phyloP scores from a whole-genome alignment of 2,329 filamentous ascomycete genomes.

The Didymella lethalis region DNA sequence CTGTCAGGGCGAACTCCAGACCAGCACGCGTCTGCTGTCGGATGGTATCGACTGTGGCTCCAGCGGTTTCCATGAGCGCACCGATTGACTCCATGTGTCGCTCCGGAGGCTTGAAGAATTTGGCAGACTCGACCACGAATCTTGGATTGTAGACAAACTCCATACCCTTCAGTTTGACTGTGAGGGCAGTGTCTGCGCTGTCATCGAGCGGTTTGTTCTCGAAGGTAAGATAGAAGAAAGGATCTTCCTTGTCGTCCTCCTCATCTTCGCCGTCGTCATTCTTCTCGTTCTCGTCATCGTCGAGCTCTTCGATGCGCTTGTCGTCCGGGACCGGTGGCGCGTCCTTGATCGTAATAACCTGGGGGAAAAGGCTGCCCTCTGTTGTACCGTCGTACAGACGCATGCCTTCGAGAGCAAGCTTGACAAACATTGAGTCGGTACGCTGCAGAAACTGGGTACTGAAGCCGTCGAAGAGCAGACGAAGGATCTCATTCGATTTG shows the following conservation, averaged over 20 bases:
- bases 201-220: conserved; percentile 96
- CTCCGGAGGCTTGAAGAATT: conserved; percentile 96
- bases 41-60: conserved; percentile 92
- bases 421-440: conserved; percentile 87
- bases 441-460: conserved; percentile 88
- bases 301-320: conserved; percentile 57
- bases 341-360: conserved; percentile 96
- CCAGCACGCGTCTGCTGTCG: conserved; percentile 95
- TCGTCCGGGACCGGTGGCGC: conserved; percentile 67
- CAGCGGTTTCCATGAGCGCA: conserved; percentile 92
- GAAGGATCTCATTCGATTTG: conserved; percentile 81
- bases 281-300: conserved; percentile 57
- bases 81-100: conserved; percentile 98
- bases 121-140: conserved; percentile 87
- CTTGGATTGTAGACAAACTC: conserved; percentile 98
- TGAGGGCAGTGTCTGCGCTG: conserved; percentile 88
- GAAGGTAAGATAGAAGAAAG: conserved; percentile 90
- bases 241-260: conserved; percentile 66
- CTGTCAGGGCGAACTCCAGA: conserved; percentile 93
- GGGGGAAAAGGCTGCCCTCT: conserved; percentile 85
- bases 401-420: conserved; percentile 89
- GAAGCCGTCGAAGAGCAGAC: conserved; percentile 93
- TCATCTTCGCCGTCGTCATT: conserved; percentile 55
- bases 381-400: conserved; percentile 97
- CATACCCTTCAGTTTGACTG: conserved; percentile 90